Conservation (phyloP, 129 eudicot species). For the sunflower (Helianthus annuus) region DNA sequence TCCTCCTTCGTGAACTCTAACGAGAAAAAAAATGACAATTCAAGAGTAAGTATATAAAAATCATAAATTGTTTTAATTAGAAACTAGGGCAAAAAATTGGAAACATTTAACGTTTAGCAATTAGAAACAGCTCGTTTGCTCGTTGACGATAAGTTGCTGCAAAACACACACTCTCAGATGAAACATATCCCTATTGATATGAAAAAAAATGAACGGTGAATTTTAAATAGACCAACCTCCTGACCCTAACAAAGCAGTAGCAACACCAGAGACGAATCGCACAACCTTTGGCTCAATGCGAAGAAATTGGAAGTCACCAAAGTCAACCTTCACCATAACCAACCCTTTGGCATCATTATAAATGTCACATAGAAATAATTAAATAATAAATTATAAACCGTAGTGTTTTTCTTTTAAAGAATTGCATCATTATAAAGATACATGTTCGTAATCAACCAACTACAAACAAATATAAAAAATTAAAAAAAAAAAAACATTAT, state of each 20-base stretch:
- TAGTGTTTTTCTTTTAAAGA: background rate
- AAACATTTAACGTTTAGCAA: slow-evolving; percentile 12
- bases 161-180: slow-evolving; percentile 5
- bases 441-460: background rate
- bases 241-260: slow-evolving; percentile 90
- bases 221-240: slow-evolving; percentile 66
- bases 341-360: slow-evolving; percentile 14
- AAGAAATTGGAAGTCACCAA: slow-evolving; percentile 96
- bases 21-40: background rate
- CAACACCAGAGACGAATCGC: slow-evolving; percentile 97
- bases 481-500: too few species aligned
- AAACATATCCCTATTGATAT: slow-evolving; percentile 15
- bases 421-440: background rate
- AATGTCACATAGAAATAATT: background rate
- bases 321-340: slow-evolving; percentile 72
- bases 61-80: slow-evolving; percentile 2
- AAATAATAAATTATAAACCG: background rate
- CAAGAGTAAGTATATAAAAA: background rate
- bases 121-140: background rate
- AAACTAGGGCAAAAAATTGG: background rate
- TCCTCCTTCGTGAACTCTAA: slow-evolving; percentile 80
- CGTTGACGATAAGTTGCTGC: background rate
- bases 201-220: background rate
- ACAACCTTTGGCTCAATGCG: slow-evolving; percentile 90
- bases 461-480: background rate